Evolutionary conservation across 257 asterid species (phyloP).

Genomic region (Przewalskia tangutica): DNA sequence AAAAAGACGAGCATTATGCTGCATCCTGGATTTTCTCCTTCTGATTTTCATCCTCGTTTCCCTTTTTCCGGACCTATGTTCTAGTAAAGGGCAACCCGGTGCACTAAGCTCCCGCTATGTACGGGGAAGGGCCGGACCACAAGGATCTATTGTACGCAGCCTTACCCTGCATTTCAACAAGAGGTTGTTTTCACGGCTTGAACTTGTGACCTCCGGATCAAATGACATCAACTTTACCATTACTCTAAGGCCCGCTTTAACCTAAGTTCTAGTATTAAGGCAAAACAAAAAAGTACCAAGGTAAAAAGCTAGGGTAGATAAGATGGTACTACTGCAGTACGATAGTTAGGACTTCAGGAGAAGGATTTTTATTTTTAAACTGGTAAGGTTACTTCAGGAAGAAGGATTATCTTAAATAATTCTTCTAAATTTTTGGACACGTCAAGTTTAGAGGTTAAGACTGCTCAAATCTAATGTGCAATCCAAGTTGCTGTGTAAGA

Average conservation of each 20-base stretch:
- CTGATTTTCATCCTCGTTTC: background rate
- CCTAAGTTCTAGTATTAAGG: background rate
- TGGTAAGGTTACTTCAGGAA: no score
- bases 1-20: background rate
- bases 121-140: no score
- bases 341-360: background rate
- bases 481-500: background rate
- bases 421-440: background rate
- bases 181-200: no score
- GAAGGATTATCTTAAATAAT: background rate
- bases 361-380: no score
- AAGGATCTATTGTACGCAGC: no score
- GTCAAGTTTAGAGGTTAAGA: background rate
- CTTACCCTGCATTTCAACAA: no score
- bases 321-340: background rate
- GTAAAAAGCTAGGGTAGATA: background rate
- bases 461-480: background rate
- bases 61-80: background rate
- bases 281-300: no score
- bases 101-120: no score
- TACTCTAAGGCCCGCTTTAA: no score
- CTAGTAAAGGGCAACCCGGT: no score
- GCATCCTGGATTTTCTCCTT: background rate
- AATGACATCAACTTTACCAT: no score
- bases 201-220: no score